These are phyloP conservation scores for Leishmania martiniquensis DNA, from an alignment of 208 protist genomes.

Conservation along the genomic window DNA sequence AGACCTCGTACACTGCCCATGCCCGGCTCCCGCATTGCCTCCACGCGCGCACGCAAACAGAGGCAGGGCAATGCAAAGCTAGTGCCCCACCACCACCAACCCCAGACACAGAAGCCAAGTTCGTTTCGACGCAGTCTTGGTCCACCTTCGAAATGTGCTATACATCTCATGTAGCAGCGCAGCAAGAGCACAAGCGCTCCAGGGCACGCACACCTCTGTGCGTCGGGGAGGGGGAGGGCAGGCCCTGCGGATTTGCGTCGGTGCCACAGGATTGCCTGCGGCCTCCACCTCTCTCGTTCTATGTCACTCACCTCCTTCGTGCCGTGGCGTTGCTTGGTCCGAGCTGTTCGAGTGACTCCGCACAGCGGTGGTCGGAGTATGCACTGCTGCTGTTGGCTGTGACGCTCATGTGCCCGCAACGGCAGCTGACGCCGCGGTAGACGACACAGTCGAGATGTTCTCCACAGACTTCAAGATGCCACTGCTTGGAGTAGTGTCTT, in stretches of 20 bases:
- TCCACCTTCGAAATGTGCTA: background rate
- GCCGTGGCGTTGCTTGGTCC: too few species aligned
- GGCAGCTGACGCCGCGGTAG: background rate
- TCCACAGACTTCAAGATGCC: conserved; percentile 3
- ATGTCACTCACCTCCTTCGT: too few species aligned
- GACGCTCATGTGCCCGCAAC: background rate
- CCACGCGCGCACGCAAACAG: background rate
- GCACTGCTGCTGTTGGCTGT: background rate
- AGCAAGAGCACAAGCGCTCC: background rate
- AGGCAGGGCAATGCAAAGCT: background rate
- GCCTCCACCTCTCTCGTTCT: background rate
- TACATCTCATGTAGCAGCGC: background rate
- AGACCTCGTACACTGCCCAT: background rate
- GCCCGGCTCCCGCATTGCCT: background rate
- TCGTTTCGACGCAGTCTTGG: background rate
- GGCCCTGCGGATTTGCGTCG: background rate
- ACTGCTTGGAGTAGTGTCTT: background rate
- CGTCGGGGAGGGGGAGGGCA: background rate
- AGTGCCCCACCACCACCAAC: background rate
- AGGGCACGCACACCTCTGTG: background rate
- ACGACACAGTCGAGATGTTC: background rate
- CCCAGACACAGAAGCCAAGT: background rate
- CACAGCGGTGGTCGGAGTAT: background rate
- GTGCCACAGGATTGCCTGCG: background rate
- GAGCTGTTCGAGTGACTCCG: background rate